phyloP scores from a whole-genome alignment of 176 grass and related monocot genomes.

The Oryza rufipogon region DNA sequence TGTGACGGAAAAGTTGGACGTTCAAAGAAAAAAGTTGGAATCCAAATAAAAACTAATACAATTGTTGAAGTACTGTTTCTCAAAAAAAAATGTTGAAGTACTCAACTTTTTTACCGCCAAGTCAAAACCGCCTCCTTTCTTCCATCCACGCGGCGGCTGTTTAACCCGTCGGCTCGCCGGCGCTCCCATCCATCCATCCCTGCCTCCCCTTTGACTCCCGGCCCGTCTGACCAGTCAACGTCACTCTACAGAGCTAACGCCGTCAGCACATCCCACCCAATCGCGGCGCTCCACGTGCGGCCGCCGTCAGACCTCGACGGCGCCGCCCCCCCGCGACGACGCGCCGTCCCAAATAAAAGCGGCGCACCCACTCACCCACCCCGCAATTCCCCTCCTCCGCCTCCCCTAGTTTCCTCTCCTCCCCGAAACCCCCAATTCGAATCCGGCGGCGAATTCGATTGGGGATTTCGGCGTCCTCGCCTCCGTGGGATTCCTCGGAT shows the following conservation, averaged over 20 bases:
- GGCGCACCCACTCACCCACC: conserved; percentile 42
- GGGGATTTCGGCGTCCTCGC: conserved; percentile 43
- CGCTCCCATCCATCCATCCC: not conserved
- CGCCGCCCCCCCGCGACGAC: conserved; percentile 17
- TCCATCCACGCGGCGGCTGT: conserved; percentile 10
- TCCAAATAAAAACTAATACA: not conserved
- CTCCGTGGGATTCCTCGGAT: conserved; percentile 15
- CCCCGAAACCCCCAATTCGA: conserved; percentile 38
- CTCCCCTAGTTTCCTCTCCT: conserved; percentile 11
- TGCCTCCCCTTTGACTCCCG: not conserved
- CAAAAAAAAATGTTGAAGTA: too few species aligned
- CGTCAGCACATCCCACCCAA: conserved; percentile 34
- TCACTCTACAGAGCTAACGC: conserved; percentile 30
- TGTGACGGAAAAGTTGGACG: too few species aligned
- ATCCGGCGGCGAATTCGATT: conserved; percentile 38
- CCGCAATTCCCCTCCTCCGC: conserved; percentile 18
- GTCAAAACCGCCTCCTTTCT: conserved; percentile 29
- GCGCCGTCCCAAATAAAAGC: conserved; percentile 51
- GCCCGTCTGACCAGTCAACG: conserved; percentile 39
- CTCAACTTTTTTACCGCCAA: conserved; percentile 13
- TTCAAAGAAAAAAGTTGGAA: too few species aligned
- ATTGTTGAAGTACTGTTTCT: too few species aligned
- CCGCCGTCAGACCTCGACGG: conserved; percentile 28
- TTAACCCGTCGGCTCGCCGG: conserved; percentile 15
- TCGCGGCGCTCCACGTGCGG: conserved; percentile 17